Conservation (phyloP, 2,329 filamentous ascomycete species). For the Aspergillus sp. region DNA sequence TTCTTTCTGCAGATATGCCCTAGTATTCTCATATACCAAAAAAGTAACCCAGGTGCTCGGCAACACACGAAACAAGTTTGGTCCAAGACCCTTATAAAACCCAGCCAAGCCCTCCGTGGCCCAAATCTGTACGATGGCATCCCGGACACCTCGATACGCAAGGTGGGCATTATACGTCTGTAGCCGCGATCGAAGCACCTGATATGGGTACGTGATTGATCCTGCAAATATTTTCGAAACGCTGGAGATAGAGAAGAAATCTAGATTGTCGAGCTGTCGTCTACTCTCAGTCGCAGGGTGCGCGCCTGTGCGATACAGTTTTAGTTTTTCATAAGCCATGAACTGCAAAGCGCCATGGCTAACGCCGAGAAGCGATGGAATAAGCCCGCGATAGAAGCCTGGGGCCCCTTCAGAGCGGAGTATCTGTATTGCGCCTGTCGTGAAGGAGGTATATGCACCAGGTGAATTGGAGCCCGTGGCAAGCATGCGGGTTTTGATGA, state of each 20-base stretch:
- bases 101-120: constrained; percentile 73
- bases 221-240: constrained; percentile 84
- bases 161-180: constrained; percentile 83
- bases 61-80: constrained; percentile 85
- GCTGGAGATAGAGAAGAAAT: constrained; percentile 78
- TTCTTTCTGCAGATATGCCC: constrained; percentile 63
- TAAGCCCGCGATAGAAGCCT: constrained; percentile 86
- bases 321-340: constrained; percentile 82
- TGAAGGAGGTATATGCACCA: constrained; percentile 80
- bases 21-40: constrained; percentile 92
- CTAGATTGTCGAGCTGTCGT: constrained; percentile 62
- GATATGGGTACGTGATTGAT: constrained; percentile 90
- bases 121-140: constrained; percentile 75
- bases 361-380: constrained; percentile 81
- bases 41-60: constrained; percentile 97
- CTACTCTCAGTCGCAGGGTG: not conserved
- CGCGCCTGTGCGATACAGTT: constrained; percentile 57
- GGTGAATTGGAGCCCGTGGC: constrained; percentile 72
- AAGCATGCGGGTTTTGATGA: constrained; percentile 96
- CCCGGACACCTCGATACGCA: constrained; percentile 69
- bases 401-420: constrained; percentile 68
- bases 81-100: constrained; percentile 88
- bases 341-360: constrained; percentile 94
- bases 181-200: constrained; percentile 82
- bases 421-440: constrained; percentile 67